These are phyloP conservation scores for Scedosporium dehoogii DNA, from an alignment of 2,329 filamentous ascomycete species.

Conservation along the genomic window DNA sequence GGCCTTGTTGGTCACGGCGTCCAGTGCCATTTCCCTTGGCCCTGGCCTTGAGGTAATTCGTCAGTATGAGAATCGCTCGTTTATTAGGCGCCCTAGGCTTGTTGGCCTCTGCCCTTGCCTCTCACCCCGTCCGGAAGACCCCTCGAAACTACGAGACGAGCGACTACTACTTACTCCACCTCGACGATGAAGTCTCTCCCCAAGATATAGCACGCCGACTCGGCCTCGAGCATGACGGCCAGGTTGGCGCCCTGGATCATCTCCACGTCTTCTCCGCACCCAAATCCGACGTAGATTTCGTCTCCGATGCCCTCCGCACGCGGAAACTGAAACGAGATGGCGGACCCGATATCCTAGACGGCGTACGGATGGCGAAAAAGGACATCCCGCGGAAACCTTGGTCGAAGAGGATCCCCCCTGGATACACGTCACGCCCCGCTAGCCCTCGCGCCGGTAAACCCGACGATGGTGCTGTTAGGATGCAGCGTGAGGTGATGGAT, in stretches of 20 bases:
- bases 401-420: conserved; percentile 36
- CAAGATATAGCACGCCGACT: conserved; percentile 60
- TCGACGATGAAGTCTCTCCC: conserved; percentile 57
- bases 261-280: conserved; percentile 81
- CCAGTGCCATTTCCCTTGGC: neutral
- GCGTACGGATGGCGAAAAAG: conserved; percentile 71
- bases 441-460: conserved; percentile 8
- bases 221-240: conserved; percentile 71
- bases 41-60: neutral
- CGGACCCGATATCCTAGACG: conserved; percentile 54
- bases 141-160: conserved; percentile 55
- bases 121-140: conserved; percentile 39
- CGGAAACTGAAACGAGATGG: conserved; percentile 14
- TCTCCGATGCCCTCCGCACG: conserved; percentile 18
- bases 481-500: conserved; percentile 50
- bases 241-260: conserved; percentile 63
- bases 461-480: conserved; percentile 36
- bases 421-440: neutral
- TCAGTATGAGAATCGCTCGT: conserved; percentile 39
- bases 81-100: conserved; percentile 45
- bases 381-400: conserved; percentile 43
- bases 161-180: conserved; percentile 90
- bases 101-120: conserved; percentile 35
- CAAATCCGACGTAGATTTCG: conserved; percentile 50
- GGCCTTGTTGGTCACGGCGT: neutral